Evolutionary conservation across 2,329 filamentous ascomycete species (phyloP).

Genomic region (Hymenotorrendiella dingleyae): DNA sequence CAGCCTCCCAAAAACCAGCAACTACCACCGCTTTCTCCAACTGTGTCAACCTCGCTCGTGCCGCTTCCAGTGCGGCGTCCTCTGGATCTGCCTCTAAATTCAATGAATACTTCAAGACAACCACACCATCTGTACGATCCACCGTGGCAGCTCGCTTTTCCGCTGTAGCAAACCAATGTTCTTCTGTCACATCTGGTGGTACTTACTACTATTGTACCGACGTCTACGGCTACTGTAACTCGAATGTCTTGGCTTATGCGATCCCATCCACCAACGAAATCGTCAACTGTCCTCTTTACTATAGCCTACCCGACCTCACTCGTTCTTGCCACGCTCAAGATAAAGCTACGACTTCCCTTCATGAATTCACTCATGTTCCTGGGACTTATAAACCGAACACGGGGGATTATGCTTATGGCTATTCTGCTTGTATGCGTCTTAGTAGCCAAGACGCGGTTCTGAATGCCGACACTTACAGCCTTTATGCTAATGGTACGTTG

Average conservation of each 20-base stretch:
- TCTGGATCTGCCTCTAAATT: constrained; percentile 45
- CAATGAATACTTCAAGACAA: constrained; percentile 59
- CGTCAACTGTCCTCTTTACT: constrained; percentile 57
- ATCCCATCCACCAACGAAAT: constrained; percentile 48
- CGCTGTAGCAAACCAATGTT: constrained; percentile 49
- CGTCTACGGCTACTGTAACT: constrained; percentile 44
- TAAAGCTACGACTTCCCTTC: constrained; percentile 57
- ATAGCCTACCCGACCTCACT: constrained; percentile 46
- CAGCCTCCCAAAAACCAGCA: constrained; percentile 38
- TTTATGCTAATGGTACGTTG: constrained; percentile 45
- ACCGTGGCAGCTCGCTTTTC: constrained; percentile 47
- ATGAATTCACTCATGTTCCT: constrained; percentile 60
- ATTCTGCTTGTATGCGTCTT: constrained; percentile 41
- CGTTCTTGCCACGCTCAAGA: constrained; percentile 56
- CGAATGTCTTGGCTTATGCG: constrained; percentile 55
- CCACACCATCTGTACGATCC: constrained; percentile 37
- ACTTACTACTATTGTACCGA: constrained; percentile 56
- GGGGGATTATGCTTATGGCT: constrained; percentile 53
- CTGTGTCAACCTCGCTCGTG: constrained; percentile 46
- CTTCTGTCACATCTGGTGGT: constrained; percentile 39
- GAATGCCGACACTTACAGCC: constrained; percentile 59
- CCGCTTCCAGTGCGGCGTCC: constrained; percentile 45
- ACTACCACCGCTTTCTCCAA: constrained; percentile 47
- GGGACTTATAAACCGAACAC: constrained; percentile 49
- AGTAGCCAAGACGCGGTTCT: constrained; percentile 45